Percentiles rank a stretch among this genome's conserved stretches.
phyloP scores from a whole-genome alignment of 2,329 filamentous ascomycete species.

The Monosporascus sp. region DNA sequence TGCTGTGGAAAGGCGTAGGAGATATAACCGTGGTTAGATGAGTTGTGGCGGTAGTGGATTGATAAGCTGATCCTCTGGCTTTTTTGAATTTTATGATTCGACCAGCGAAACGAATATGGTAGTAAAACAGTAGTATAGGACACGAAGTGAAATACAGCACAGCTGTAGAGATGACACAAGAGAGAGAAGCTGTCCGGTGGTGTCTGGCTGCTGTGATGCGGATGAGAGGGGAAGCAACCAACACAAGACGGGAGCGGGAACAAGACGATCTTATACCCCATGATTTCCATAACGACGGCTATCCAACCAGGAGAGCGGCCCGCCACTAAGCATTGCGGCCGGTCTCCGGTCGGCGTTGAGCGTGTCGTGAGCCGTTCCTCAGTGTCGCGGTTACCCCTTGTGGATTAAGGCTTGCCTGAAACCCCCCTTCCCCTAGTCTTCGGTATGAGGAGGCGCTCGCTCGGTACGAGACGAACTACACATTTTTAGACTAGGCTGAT shows the following conservation, averaged over 20 bases:
- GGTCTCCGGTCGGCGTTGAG: no score
- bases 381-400: neutral
- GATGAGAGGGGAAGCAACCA: constrained; percentile 11
- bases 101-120: neutral
- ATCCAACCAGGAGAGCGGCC: constrained; percentile 9
- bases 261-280: constrained; percentile 16
- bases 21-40: constrained; percentile 6
- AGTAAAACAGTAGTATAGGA: constrained; percentile 8
- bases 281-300: constrained; percentile 10
- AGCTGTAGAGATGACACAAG: constrained; percentile 16
- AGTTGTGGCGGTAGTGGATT: constrained; percentile 2
- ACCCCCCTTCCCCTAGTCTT: neutral
- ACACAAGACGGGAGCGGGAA: constrained; percentile 6
- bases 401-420: constrained; percentile 4
- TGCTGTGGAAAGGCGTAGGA: neutral
- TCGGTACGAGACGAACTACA: neutral
- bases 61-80: neutral
- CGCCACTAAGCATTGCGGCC: neutral
- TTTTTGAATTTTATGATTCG: neutral
- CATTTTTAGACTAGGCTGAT: no score
- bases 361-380: constrained; percentile 1
- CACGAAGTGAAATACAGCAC: constrained; percentile 23
- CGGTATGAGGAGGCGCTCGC: neutral
- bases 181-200: constrained; percentile 1
- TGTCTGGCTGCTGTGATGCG: constrained; percentile 8